Evolutionary conservation across 1,139 yeast species (phyloP).

Genomic region (Geotrichum australiense): DNA sequence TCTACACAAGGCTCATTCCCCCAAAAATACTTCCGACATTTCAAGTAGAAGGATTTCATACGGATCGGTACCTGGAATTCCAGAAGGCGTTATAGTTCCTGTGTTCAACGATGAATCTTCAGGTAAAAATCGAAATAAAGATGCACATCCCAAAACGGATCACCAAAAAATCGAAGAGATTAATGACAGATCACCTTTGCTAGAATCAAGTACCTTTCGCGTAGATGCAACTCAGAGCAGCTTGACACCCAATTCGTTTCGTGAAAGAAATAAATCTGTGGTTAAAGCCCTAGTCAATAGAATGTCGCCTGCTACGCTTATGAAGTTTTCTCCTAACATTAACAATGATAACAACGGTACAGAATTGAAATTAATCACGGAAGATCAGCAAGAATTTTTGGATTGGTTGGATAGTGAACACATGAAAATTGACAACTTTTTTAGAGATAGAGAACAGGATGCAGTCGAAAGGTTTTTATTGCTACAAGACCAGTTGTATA

Average conservation of each 20-base stretch:
- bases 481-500: slow-evolving; percentile 62
- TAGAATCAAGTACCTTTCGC: too few relatives aligned
- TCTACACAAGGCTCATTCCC: slow-evolving; percentile 17
- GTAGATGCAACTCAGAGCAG: slow-evolving; percentile 9
- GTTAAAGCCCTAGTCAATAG: slow-evolving; percentile 9
- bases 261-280: slow-evolving; percentile 3
- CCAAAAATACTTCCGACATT: slow-evolving; percentile 27
- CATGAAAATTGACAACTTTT: slow-evolving; percentile 54
- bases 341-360: slow-evolving; percentile 7
- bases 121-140: not conserved
- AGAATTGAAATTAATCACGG: slow-evolving; percentile 21
- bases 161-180: slow-evolving; percentile 6
- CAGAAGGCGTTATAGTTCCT: slow-evolving; percentile 6
- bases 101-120: not conserved
- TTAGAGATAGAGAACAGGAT: slow-evolving; percentile 51
- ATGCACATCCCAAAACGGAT: not conserved
- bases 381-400: slow-evolving; percentile 41
- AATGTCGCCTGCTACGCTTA: slow-evolving; percentile 6
- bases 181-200: slow-evolving; percentile 32
- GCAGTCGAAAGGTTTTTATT: slow-evolving; percentile 53
- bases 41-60: slow-evolving; percentile 14
- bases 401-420: slow-evolving; percentile 59
- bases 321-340: slow-evolving; percentile 3
- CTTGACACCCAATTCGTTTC: too few relatives aligned
- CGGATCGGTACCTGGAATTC: slow-evolving; percentile 5